Conservation (phyloP, 2,329 filamentous ascomycete species). For the Pochonia chlamydosporia region DNA sequence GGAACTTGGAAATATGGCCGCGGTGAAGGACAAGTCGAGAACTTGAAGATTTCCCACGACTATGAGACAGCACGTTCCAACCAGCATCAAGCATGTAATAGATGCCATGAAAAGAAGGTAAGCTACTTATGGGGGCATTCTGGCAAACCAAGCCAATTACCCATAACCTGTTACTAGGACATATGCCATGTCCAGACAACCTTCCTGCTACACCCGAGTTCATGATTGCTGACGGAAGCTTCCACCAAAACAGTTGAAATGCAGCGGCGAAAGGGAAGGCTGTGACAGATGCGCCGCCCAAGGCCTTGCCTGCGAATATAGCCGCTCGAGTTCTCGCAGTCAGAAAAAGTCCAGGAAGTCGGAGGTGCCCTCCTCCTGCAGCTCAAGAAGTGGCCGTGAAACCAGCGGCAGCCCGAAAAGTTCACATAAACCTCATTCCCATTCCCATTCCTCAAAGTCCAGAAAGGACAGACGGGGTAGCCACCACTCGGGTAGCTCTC, state of each 20-base stretch:
- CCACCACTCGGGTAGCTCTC: background rate
- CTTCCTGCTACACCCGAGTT: no score
- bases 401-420: slow-evolving; percentile 5
- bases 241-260: slow-evolving; percentile 23
- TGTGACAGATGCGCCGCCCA: slow-evolving; percentile 28
- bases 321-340: slow-evolving; percentile 25
- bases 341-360: slow-evolving; percentile 22
- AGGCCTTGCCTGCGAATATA: slow-evolving; percentile 28
- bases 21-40: slow-evolving; percentile 31
- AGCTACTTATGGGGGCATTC: no score
- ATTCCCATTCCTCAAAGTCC: no score
- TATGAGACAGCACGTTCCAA: slow-evolving; percentile 31
- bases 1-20: slow-evolving; percentile 33
- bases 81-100: slow-evolving; percentile 32
- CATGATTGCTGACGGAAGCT: background rate
- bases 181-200: no score
- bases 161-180: no score
- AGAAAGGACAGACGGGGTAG: slow-evolving; percentile 1
- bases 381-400: slow-evolving; percentile 4
- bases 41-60: slow-evolving; percentile 28
- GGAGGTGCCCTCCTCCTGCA: slow-evolving; percentile 5
- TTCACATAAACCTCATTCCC: background rate
- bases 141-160: no score
- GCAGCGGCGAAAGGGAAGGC: slow-evolving; percentile 31
- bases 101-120: slow-evolving; percentile 35